phyloP scores from a whole-genome alignment of 2,329 filamentous ascomycete genomes.

The Seiridium cupressi region DNA sequence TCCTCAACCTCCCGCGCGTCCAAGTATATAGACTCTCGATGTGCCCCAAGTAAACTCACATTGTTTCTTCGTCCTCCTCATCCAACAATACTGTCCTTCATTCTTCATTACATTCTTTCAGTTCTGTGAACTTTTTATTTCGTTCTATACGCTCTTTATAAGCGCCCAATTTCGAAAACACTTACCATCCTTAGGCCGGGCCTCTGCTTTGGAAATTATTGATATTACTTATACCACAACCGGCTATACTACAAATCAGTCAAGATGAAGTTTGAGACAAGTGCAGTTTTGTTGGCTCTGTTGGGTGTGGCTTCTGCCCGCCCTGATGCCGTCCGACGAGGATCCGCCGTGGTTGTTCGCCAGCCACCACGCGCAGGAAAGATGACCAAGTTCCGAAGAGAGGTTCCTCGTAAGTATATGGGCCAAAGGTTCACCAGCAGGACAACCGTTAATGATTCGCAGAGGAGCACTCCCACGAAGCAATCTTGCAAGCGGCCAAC shows the following conservation, averaged over 20 bases:
- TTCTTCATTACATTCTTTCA: conserved; percentile 28
- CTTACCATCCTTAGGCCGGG: conserved; percentile 23
- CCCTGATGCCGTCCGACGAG: conserved; percentile 23
- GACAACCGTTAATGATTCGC: conserved; percentile 8
- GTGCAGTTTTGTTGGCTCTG: conserved; percentile 24
- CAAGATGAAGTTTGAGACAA: conserved; percentile 31
- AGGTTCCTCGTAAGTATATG: conserved; percentile 27
- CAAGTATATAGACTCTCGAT: conserved; percentile 5
- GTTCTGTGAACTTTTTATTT: conserved; percentile 29
- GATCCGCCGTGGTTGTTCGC: conserved; percentile 18
- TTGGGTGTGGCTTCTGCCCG: conserved; percentile 28
- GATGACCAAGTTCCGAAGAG: conserved; percentile 24
- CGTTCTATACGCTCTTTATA: conserved; percentile 23
- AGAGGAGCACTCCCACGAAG: conserved; percentile 32
- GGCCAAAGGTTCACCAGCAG: not conserved
- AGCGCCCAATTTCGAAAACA: conserved; percentile 12
- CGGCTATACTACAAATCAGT: conserved; percentile 10
- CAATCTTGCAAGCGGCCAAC: conserved; percentile 25
- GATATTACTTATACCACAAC: not conserved
- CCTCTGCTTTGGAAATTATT: conserved; percentile 18
- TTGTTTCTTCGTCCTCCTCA: conserved; percentile 15
- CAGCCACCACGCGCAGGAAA: conserved; percentile 5
- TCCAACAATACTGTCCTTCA: conserved; percentile 25
- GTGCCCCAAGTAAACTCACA: not conserved
- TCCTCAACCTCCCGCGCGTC: not conserved